Conservation (phyloP, 2,329 filamentous ascomycete genomes). For the Diaporthe longicolla region DNA sequence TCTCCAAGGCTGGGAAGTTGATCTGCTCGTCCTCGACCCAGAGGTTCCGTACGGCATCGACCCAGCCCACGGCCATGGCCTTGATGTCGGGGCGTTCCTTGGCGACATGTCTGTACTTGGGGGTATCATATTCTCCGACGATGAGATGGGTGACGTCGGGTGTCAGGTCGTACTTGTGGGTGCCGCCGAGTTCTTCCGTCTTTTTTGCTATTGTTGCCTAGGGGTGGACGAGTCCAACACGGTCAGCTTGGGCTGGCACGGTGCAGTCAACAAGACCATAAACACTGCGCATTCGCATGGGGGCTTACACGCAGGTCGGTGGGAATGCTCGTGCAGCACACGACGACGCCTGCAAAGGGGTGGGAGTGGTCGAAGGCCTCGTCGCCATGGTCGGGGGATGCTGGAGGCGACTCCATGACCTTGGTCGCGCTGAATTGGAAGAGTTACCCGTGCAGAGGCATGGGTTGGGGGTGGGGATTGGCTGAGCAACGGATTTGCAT, state of each 20-base stretch:
- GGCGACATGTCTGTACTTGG: slow-evolving; percentile 96
- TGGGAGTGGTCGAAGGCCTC: slow-evolving; percentile 67
- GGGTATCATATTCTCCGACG: slow-evolving; percentile 88
- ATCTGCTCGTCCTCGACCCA: slow-evolving; percentile 88
- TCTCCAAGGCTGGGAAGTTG: slow-evolving; percentile 79
- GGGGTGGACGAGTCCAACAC: neutral
- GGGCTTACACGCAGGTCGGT: slow-evolving; percentile 80
- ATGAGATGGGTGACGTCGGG: slow-evolving; percentile 95
- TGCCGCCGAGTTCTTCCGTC: slow-evolving; percentile 85
- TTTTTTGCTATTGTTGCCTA: slow-evolving; percentile 72
- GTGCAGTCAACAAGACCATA: slow-evolving; percentile 39
- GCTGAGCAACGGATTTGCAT: slow-evolving; percentile 1
- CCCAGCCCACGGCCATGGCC: slow-evolving; percentile 86
- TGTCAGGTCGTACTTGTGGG: slow-evolving; percentile 92
- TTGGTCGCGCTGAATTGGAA: slow-evolving; percentile 14
- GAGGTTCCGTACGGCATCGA: slow-evolving; percentile 81
- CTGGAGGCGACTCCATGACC: slow-evolving; percentile 47
- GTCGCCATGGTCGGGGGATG: slow-evolving; percentile 45
- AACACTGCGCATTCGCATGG: slow-evolving; percentile 4
- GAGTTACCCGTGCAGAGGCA: slow-evolving; percentile 23
- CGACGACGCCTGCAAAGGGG: slow-evolving; percentile 79
- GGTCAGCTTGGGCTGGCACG: slow-evolving; percentile 27
- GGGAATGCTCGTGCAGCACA: slow-evolving; percentile 90
- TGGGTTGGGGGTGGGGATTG: slow-evolving; percentile 7
- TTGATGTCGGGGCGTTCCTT: slow-evolving; percentile 88